These are phyloP conservation scores for Nyctanthes arbortristis DNA, from an alignment of 257 asterid genomes.

Conservation along the genomic window DNA sequence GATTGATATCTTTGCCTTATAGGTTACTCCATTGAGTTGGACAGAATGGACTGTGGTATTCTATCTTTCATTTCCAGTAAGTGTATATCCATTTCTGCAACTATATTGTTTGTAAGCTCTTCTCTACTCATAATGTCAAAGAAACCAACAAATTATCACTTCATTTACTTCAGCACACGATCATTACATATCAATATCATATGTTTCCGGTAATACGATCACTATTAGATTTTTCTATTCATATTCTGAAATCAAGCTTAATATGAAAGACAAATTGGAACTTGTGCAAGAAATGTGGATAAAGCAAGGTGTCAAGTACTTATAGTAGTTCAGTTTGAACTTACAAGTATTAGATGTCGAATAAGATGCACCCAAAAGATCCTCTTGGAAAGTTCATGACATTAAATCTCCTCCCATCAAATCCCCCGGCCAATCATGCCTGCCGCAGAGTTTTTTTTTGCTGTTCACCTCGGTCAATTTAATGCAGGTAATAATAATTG, in stretches of 20 bases:
- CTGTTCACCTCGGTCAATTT: slow-evolving; percentile 13
- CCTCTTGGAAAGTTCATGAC: background rate
- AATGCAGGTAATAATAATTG: slow-evolving; percentile 85
- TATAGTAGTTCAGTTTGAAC: background rate
- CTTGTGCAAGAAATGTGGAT: background rate
- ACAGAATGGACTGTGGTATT: slow-evolving; percentile 85
- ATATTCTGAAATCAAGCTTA: background rate
- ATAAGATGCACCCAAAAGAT: background rate
- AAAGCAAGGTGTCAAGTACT: background rate
- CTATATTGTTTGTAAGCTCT: background rate
- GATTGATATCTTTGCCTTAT: slow-evolving; percentile 20
- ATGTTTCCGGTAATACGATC: background rate
- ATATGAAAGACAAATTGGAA: background rate
- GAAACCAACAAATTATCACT: background rate
- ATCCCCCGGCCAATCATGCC: background rate
- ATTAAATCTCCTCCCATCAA: background rate
- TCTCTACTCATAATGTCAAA: background rate
- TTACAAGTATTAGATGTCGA: background rate
- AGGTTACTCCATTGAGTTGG: slow-evolving; percentile 94
- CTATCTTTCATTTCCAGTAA: slow-evolving; percentile 95
- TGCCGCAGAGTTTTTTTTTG: background rate
- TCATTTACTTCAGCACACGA: background rate
- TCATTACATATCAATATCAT: background rate
- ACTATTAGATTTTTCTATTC: background rate
- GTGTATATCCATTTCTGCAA: slow-evolving; percentile 28